phyloP scores from a whole-genome alignment of 208 protist species.

The Acanthamoeba castellanii region DNA sequence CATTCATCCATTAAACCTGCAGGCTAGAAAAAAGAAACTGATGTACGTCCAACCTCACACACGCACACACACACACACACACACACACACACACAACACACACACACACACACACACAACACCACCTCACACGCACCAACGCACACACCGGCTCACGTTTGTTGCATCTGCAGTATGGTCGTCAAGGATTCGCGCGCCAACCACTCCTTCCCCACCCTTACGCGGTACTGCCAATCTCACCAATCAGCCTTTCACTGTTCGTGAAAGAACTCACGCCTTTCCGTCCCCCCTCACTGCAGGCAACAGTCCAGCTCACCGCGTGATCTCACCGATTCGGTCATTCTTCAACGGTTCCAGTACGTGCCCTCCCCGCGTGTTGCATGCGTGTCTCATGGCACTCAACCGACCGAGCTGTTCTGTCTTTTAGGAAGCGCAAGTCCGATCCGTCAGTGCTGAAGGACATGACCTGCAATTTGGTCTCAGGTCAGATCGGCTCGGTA shows the following conservation, averaged over 20 bases:
- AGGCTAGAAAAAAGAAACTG: neutral
- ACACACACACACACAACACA: no score
- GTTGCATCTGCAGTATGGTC: neutral
- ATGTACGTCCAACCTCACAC: neutral
- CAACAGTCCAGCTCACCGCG: constrained; percentile 3
- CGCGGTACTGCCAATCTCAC: neutral
- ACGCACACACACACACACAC: no score
- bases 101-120: no score
- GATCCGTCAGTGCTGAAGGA: constrained; percentile 37
- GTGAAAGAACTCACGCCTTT: neutral
- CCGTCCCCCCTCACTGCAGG: neutral
- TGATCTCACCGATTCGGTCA: neutral
- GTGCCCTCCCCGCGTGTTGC: neutral
- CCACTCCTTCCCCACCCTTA: neutral
- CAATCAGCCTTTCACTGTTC: neutral
- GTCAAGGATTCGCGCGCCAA: neutral
- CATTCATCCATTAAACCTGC: no score
- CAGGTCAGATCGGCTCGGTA: constrained; percentile 69
- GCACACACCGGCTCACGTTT: neutral
- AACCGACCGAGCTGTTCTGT: neutral
- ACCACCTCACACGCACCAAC: neutral
- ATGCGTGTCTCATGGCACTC: neutral
- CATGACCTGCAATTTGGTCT: constrained; percentile 52
- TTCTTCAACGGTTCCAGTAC: constrained; percentile 37
- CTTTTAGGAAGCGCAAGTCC: neutral